Conservation (phyloP, 2,329 filamentous ascomycete genomes). For the Penicillium concentricum region DNA sequence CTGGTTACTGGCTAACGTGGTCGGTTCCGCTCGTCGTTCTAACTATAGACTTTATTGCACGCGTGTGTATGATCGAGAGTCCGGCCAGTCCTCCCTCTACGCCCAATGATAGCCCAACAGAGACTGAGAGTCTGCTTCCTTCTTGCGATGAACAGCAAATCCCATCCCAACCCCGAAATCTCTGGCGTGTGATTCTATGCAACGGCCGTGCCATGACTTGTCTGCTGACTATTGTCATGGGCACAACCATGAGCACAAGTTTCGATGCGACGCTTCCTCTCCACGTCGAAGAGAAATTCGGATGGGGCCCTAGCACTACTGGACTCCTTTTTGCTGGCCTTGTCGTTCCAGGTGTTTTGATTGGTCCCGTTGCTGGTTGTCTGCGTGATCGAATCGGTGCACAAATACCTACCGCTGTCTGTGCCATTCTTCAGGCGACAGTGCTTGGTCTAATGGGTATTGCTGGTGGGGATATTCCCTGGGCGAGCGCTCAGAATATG, state of each 20-base stretch:
- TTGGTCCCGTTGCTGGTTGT: neutral
- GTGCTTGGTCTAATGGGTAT: neutral
- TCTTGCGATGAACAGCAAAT: neutral
- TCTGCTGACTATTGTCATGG: neutral
- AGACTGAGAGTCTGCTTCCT: neutral
- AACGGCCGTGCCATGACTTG: neutral
- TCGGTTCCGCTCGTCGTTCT: neutral
- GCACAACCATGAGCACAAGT: neutral
- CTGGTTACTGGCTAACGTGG: neutral
- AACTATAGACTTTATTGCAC: neutral
- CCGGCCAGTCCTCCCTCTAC: neutral
- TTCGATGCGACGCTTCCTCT: neutral
- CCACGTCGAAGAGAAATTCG: neutral
- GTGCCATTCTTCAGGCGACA: neutral
- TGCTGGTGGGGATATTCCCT: neutral
- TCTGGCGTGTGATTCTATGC: neutral
- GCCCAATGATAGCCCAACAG: neutral
- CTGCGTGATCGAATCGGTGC: neutral
- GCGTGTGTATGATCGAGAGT: neutral
- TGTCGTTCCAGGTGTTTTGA: neutral
- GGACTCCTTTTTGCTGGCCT: neutral
- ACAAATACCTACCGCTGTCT: neutral
- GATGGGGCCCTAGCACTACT: neutral
- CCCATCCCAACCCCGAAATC: neutral
- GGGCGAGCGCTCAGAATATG: neutral